Evolutionary conservation across 768 basidiomycete genomes (phyloP).

Genomic region (Pseudohyphozyma bogoriensis): DNA sequence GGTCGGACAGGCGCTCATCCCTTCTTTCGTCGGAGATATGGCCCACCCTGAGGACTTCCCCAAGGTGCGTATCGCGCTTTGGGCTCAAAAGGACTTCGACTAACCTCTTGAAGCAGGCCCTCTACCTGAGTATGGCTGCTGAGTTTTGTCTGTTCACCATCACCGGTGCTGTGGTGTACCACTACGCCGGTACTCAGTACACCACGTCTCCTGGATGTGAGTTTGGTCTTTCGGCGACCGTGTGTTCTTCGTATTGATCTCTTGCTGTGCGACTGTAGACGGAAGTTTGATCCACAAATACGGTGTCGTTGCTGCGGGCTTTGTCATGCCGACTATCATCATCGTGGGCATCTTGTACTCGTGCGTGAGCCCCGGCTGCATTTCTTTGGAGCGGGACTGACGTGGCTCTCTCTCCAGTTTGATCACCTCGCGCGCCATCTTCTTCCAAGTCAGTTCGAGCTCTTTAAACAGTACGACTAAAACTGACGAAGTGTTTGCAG

Average conservation of each 20-base stretch:
- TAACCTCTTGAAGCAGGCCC: conserved; percentile 10
- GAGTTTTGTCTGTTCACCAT: conserved; percentile 33
- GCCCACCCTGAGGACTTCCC: conserved; percentile 32
- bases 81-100: not conserved
- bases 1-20: conserved; percentile 24
- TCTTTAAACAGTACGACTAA: not conserved
- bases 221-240: too few relatives aligned
- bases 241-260: not conserved
- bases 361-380: too few relatives aligned
- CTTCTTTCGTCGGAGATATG: conserved; percentile 32
- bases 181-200: conserved; percentile 26
- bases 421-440: conserved; percentile 32
- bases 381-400: too few relatives aligned
- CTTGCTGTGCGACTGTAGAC: not conserved
- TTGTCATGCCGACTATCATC: conserved; percentile 30
- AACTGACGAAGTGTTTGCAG: conserved; percentile 13
- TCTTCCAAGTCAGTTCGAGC: not conserved
- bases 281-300: conserved; percentile 11
- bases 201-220: conserved; percentile 4
- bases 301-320: conserved; percentile 27
- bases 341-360: conserved; percentile 11
- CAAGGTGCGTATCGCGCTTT: not conserved
- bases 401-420: too few relatives aligned
- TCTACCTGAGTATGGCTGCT: conserved; percentile 25
- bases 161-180: conserved; percentile 31